These are phyloP conservation scores for Entomortierella lignicola DNA, from an alignment of 192 early-diverging fungal genomes.

Conservation along the genomic window DNA sequence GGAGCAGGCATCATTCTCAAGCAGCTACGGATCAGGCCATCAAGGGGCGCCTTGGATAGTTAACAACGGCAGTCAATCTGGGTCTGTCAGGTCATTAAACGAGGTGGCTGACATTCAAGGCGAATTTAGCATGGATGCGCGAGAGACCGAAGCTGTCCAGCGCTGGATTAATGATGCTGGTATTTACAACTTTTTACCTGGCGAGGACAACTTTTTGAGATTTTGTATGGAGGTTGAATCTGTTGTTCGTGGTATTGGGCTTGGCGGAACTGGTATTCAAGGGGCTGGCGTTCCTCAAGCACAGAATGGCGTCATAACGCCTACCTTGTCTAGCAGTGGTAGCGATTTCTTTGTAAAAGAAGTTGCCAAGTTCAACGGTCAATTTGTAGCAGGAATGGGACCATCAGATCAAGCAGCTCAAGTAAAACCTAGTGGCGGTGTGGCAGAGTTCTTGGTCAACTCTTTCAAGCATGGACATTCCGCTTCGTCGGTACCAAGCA, in stretches of 20 bases:
- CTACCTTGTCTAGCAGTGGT: constrained; percentile 23
- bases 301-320: constrained; percentile 20
- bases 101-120: constrained; percentile 10
- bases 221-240: constrained; percentile 57
- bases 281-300: constrained; percentile 25
- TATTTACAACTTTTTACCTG: constrained; percentile 54
- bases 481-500: constrained; percentile 17
- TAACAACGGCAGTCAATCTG: constrained; percentile 12
- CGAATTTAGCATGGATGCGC: constrained; percentile 46
- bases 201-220: constrained; percentile 54
- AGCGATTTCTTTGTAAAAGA: constrained; percentile 49
- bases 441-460: constrained; percentile 45
- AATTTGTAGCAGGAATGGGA: constrained; percentile 41
- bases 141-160: constrained; percentile 40
- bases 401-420: constrained; percentile 15
- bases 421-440: constrained; percentile 23
- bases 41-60: constrained; percentile 14
- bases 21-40: constrained; percentile 8
- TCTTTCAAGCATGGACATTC: constrained; percentile 35
- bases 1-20: constrained; percentile 22
- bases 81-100: constrained; percentile 3
- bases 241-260: constrained; percentile 37
- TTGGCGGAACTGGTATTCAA: constrained; percentile 48
- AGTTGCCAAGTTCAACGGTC: constrained; percentile 39
- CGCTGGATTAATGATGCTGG: constrained; percentile 47